Percentiles rank a stretch among this genome's conserved stretches.
Conservation (phyloP, 805 yeast genomes). For the Suhomyces pyralidae region DNA sequence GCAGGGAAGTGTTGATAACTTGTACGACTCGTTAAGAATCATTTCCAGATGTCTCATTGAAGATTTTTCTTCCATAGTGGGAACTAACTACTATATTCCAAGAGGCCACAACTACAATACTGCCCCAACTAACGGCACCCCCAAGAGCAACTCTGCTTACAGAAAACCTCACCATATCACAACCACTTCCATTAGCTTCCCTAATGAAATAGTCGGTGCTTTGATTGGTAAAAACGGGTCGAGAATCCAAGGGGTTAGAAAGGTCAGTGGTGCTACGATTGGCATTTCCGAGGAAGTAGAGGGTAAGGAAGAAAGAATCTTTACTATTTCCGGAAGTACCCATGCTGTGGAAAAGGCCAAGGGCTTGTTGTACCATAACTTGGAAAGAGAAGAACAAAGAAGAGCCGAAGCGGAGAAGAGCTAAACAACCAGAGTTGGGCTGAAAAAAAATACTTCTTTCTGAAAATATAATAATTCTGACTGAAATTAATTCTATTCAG, state of each 20-base stretch:
- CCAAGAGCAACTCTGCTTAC: constrained; percentile 1
- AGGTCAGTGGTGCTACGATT: constrained; percentile 73
- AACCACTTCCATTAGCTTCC: constrained; percentile 53
- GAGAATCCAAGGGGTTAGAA: constrained; percentile 81
- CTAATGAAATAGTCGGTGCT: constrained; percentile 84
- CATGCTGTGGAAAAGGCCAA: constrained; percentile 58
- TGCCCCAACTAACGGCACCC: background rate
- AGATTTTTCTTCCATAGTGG: constrained; percentile 65
- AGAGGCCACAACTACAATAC: constrained; percentile 16
- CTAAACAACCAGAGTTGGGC: background rate
- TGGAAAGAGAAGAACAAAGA: constrained; percentile 57
- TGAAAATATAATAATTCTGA: background rate
- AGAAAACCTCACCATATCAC: constrained; percentile 21
- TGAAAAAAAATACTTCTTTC: background rate
- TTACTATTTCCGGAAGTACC: constrained; percentile 65
- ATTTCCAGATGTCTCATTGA: constrained; percentile 71
- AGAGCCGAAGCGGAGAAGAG: constrained; percentile 13
- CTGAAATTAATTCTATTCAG: background rate
- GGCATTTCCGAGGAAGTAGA: constrained; percentile 69
- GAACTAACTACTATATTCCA: constrained; percentile 64
- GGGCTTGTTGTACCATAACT: constrained; percentile 53
- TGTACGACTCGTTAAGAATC: constrained; percentile 54
- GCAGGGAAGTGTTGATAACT: constrained; percentile 70
- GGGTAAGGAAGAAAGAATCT: constrained; percentile 60
- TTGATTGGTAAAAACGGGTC: constrained; percentile 83